Conservation (phyloP, 192 early-diverging fungal genomes). For the Linnemannia zychae region DNA sequence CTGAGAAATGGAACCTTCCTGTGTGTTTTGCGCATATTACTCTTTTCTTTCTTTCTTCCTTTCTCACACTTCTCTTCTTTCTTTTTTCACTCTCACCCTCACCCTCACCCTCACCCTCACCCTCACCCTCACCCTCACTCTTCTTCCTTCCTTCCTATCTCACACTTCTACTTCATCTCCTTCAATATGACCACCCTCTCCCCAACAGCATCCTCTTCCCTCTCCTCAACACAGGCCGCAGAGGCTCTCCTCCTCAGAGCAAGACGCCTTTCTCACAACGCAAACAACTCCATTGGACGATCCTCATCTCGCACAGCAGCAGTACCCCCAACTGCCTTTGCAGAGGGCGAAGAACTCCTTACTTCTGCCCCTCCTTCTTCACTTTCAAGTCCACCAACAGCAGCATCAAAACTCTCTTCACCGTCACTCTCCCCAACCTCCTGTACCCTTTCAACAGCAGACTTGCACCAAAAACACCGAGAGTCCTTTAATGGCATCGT, state of each 20-base stretch:
- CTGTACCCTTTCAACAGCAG: slow-evolving; percentile 9
- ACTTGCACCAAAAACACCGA: slow-evolving; percentile 31
- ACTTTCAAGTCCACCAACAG: neutral
- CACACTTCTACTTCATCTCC: neutral
- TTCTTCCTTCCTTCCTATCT: neutral
- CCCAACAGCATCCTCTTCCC: neutral
- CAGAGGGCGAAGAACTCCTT: slow-evolving; percentile 44
- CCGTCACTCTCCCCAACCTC: slow-evolving; percentile 7
- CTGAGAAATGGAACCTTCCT: neutral
- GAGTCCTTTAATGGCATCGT: slow-evolving; percentile 35
- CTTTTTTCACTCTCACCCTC: neutral
- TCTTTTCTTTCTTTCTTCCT: neutral
- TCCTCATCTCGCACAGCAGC: no score
- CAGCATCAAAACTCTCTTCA: neutral
- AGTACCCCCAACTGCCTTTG: slow-evolving; percentile 31
- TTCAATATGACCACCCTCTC: slow-evolving; percentile 18
- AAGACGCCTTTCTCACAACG: slow-evolving; percentile 36
- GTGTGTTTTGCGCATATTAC: neutral
- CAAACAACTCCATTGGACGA: slow-evolving; percentile 25
- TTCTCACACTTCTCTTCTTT: neutral
- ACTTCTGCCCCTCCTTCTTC: neutral
- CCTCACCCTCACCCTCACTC: neutral
- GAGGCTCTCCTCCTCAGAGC: slow-evolving; percentile 46
- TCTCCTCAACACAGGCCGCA: slow-evolving; percentile 24
- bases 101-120: neutral